Conservation (phyloP, 495 filamentous ascomycete species). For the Aspergillus sclerotiicarbonarius region DNA sequence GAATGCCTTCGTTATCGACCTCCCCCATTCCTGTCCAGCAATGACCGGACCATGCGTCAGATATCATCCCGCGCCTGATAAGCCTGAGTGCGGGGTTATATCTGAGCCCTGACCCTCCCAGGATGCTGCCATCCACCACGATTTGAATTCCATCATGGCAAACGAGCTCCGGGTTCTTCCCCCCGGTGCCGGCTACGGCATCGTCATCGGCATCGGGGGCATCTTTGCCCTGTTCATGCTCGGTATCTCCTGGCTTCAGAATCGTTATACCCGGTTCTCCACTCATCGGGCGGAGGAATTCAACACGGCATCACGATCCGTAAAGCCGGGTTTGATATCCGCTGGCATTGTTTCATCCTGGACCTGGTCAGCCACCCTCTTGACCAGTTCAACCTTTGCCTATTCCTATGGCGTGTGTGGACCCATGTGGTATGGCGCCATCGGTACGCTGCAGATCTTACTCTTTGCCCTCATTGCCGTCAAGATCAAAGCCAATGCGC, state of each 20-base stretch:
- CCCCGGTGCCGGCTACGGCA: slow-evolving; percentile 42
- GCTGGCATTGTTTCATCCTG: slow-evolving; percentile 48
- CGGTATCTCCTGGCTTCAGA: slow-evolving; percentile 43
- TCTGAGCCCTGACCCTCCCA: too few relatives aligned
- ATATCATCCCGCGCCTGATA: too few relatives aligned
- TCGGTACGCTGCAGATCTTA: slow-evolving; percentile 44
- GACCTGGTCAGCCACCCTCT: slow-evolving; percentile 46
- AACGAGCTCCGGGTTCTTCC: slow-evolving; percentile 26
- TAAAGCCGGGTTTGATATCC: slow-evolving; percentile 51
- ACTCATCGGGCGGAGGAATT: slow-evolving; percentile 48
- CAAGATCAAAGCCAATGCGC: slow-evolving; percentile 41
- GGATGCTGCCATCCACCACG: too few relatives aligned
- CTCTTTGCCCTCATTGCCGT: slow-evolving; percentile 41
- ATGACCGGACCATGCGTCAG: too few relatives aligned
- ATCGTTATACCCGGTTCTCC: slow-evolving; percentile 47
- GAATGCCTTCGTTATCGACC: too few relatives aligned
- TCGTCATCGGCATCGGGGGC: slow-evolving; percentile 50
- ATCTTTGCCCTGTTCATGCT: slow-evolving; percentile 46
- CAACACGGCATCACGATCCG: slow-evolving; percentile 46
- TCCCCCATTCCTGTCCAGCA: too few relatives aligned
- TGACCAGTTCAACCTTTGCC: slow-evolving; percentile 46
- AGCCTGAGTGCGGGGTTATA: too few relatives aligned
- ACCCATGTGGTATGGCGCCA: slow-evolving; percentile 46
- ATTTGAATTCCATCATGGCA: slow-evolving; percentile 10
- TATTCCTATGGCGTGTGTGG: slow-evolving; percentile 50